Percentiles rank a stretch among this genome's conserved stretches.
phyloP scores from a whole-genome alignment of 177 flowering plant genomes.

The Vitis hybrid region DNA sequence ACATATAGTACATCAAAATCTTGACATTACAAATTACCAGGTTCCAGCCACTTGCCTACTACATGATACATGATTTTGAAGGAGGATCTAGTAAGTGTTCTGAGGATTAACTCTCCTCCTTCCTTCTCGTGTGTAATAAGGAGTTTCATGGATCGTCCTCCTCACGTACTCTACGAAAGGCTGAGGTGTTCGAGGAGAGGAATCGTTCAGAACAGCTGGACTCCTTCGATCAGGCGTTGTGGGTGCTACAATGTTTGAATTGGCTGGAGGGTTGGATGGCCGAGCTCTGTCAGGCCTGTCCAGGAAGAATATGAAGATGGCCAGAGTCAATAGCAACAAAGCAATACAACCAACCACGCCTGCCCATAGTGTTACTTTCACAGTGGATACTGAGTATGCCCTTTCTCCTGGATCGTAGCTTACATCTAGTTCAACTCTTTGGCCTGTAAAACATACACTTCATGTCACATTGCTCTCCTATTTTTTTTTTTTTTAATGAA shows the following conservation, averaged over 20 bases:
- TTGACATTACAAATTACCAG: neutral
- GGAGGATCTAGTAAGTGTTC: slow-evolving; percentile 51
- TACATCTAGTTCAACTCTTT: slow-evolving; percentile 60
- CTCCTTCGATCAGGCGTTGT: slow-evolving; percentile 49
- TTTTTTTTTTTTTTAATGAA: too few species aligned
- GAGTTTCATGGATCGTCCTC: slow-evolving; percentile 90
- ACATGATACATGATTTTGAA: neutral
- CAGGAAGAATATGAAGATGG: slow-evolving; percentile 26
- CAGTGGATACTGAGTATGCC: slow-evolving; percentile 8
- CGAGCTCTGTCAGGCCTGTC: slow-evolving; percentile 33
- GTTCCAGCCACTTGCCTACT: slow-evolving; percentile 2
- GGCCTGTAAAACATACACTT: slow-evolving; percentile 45
- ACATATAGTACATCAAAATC: neutral
- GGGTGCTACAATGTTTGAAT: slow-evolving; percentile 32
- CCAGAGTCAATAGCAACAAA: slow-evolving; percentile 27
- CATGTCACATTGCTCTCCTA: neutral
- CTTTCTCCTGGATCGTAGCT: slow-evolving; percentile 46
- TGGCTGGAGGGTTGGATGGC: slow-evolving; percentile 19
- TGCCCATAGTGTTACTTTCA: slow-evolving; percentile 22
- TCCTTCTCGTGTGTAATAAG: slow-evolving; percentile 63
- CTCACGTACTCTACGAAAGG: slow-evolving; percentile 82
- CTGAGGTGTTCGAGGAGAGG: slow-evolving; percentile 79
- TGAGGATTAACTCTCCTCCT: slow-evolving; percentile 75
- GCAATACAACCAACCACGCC: slow-evolving; percentile 23
- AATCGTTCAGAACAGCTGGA: slow-evolving; percentile 26